Conservation (phyloP, 306 rosid genomes). For the Acacia confusa region DNA sequence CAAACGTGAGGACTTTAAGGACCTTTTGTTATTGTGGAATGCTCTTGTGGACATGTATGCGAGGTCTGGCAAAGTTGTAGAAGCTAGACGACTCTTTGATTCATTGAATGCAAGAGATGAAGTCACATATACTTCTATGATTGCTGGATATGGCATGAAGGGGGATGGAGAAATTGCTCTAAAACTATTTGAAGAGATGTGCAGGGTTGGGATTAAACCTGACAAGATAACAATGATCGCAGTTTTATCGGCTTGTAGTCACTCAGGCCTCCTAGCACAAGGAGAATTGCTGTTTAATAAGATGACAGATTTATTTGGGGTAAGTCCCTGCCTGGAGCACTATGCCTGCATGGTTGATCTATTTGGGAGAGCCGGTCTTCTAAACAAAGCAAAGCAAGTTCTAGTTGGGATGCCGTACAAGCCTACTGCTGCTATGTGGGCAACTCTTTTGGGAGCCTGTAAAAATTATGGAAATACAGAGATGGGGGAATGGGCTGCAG, state of each 20-base stretch:
- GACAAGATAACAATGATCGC: conserved; percentile 85
- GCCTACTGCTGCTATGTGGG: conserved; percentile 97
- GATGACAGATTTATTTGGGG: conserved; percentile 55
- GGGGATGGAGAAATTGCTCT: conserved; percentile 77
- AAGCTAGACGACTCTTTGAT: conserved; percentile 74
- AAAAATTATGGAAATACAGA: conserved; percentile 60
- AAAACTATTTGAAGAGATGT: conserved; percentile 79
- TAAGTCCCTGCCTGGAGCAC: conserved; percentile 70
- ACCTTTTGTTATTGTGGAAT: conserved; percentile 68
- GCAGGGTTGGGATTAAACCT: conserved; percentile 52
- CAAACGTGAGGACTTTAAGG: conserved; percentile 52
- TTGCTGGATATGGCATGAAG: conserved; percentile 77
- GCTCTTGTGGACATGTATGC: conserved; percentile 87
- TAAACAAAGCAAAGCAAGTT: conserved; percentile 59
- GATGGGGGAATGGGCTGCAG: conserved; percentile 89
- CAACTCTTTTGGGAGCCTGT: conserved; percentile 80
- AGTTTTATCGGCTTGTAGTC: conserved; percentile 83
- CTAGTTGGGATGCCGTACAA: conserved; percentile 72
- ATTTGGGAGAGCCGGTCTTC: conserved; percentile 84
- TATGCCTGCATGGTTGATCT: conserved; percentile 85
- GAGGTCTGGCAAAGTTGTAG: conserved; percentile 73
- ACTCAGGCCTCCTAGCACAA: conserved; percentile 68
- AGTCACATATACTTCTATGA: conserved; percentile 84
- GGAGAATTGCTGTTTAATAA: conserved; percentile 58
- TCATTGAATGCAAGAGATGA: conserved; percentile 66